Evolutionary conservation across 768 basidiomycete species (phyloP), one percentile per base, ranked within the genome.

Genomic region (Termitomyces sp.): DNA sequence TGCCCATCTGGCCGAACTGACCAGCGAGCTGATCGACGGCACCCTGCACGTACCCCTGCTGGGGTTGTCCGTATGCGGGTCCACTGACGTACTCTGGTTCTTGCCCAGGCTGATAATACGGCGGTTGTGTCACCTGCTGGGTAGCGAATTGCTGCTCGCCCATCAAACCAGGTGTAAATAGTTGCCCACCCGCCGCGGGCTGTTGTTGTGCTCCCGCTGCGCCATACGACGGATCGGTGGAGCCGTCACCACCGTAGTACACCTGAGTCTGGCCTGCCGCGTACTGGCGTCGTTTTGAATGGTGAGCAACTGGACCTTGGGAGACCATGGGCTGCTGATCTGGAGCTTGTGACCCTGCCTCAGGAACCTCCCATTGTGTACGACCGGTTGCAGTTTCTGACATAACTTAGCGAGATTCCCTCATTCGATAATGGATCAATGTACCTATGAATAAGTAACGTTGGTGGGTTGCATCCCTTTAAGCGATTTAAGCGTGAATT

Each of bases 211-310:
- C 77, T 29, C 72, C 69, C 28, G 55, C 64, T 16, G 60, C 68
- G 0, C 55, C 47, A 62, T 81, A 81, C 29, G 69, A 65, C 12
- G 83, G 78, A 50, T 83, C 83, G 42, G 76, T 62, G 36, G 72
- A 62, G 3, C 73, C 74, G 28, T 78, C 77, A 13, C 72, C 69
- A 36, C 85, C 83, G 63, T 92, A 92, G 70, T 94, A 94, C 3
- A 83, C 92, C 67, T 94, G 92, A 1, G 93, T 93, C 72, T 97
- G 94, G 12, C 92, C 94, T 4, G 92, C 86, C 50, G 95, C 95
- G 70, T 98, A 98, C 71, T 96, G 94, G 46, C 95, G 87, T 64
- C 92, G 88, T 73, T 92, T 89, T 54, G 76, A 55, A 62, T 81
- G 77, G 29, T 73, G 69, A 41, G 45, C 28, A 80, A 70, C 73